Evolutionary conservation across 1,284 basidiomycete species (phyloP), one percentile per base, ranked within the genome.

Genomic region (Cutaneotrichosporon sp.): DNA sequence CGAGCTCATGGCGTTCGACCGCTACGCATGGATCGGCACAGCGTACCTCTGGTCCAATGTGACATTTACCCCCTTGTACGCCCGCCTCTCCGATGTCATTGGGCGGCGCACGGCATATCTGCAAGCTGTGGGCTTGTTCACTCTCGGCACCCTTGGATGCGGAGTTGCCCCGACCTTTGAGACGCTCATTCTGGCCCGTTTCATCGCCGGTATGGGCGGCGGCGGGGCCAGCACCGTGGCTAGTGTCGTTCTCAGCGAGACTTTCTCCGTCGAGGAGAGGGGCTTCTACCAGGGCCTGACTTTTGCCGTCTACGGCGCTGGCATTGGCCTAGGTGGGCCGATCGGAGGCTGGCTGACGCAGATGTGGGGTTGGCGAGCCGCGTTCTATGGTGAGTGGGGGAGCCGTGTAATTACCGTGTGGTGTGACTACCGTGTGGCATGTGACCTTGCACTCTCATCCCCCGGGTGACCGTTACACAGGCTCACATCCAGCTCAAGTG

Each of bases 261-360:
- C 75, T 8, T 72, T 76, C 8, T 63, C 72, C 3, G 65, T 71
- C 9, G 58, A 65, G 29, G 64, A 70, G n/a, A 56, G 74, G 8
- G 75, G 72, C 5, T 58, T 75, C 16, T 65, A 69, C 32, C 72
- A 75, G 50, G 75, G 75, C 0, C 37, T 74, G 6, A 65, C 41
- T 9, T 60, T 61, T 33, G 55, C 60, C 26, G 60, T 74, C 11
- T 75, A 66, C 34, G 74, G 71, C 1, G 52, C 69, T 0, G 74
- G 75, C 0, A 60, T 61, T 16, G 73, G 68, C 1, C 56, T 74
- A 5, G 75, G 75, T 10, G 75, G 72, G 3, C 74, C 74, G 3
- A 54, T 76, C 10, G 75, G 75, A 3, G 75, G 75, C 0, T 63
- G 62, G 49, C 54, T 75, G 45, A 74, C 72, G 12, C 72, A 76